Conservation (phyloP, 1,284 basidiomycete species). For the Exsudoporus floridanus region DNA sequence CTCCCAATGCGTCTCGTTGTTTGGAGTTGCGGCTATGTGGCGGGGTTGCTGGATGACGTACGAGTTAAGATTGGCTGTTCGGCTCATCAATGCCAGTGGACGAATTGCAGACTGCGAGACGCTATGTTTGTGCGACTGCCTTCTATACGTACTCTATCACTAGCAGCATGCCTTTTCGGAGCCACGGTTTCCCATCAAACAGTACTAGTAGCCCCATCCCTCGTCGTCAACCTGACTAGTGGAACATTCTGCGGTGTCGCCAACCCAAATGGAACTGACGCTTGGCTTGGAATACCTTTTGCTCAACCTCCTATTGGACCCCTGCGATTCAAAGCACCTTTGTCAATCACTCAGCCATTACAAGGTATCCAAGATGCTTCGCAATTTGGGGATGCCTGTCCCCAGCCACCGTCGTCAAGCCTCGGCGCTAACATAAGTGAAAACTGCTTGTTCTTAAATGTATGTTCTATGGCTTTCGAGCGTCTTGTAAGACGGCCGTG, state of each 20-base stretch:
- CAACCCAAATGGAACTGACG: constrained; percentile 44
- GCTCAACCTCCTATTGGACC: constrained; percentile 56
- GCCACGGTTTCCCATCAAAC: neutral
- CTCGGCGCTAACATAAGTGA: constrained; percentile 52
- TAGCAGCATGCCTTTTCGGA: constrained; percentile 3
- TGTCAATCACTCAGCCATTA: constrained; percentile 43
- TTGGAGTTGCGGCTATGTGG: too few species aligned
- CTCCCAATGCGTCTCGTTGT: too few species aligned
- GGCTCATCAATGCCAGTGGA: too few species aligned
- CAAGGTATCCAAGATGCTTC: constrained; percentile 44
- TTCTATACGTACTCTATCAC: neutral
- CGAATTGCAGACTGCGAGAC: too few species aligned
- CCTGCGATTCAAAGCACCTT: constrained; percentile 60
- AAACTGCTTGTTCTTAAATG: constrained; percentile 46
- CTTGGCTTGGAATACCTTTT: constrained; percentile 67
- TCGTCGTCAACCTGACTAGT: constrained; percentile 33
- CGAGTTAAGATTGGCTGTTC: too few species aligned
- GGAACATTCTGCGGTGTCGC: constrained; percentile 49
- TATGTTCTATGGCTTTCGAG: neutral
- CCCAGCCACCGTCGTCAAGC: constrained; percentile 42
- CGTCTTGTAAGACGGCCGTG: neutral
- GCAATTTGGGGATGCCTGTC: constrained; percentile 56
- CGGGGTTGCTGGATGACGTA: too few species aligned
- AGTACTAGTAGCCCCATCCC: neutral
- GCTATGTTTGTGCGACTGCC: neutral